A percentile compares a stretch with the other conserved stretches of the same genome.
Conservation (phyloP, 2,329 filamentous ascomycete species). For the Diaporthe vaccinii region DNA sequence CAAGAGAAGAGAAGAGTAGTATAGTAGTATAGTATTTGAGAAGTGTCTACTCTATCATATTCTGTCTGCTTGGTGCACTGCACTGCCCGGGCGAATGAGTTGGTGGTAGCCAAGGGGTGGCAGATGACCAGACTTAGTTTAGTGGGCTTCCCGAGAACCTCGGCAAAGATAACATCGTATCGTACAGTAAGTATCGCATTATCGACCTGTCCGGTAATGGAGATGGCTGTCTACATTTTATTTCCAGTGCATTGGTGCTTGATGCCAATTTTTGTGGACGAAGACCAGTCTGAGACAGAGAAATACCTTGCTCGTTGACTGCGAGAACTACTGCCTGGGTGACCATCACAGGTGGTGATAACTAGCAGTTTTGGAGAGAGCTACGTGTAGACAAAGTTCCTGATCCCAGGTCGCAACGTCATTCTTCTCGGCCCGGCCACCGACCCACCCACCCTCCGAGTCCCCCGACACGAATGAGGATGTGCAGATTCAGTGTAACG, state of each 20-base stretch:
- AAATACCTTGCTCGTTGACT: not conserved
- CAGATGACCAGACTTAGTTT: constrained; percentile 22
- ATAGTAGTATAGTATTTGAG: not conserved
- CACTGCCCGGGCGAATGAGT: not conserved
- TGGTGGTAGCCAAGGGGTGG: constrained; percentile 8
- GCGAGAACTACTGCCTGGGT: not conserved
- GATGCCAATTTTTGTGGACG: not conserved
- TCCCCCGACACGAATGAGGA: not conserved
- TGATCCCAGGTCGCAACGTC: constrained; percentile 7
- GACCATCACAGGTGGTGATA: not conserved
- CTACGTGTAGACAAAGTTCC: not conserved
- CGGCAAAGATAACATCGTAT: constrained; percentile 30
- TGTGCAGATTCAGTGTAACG: not conserved
- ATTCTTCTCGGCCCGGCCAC: constrained; percentile 16
- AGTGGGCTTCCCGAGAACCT: constrained; percentile 36
- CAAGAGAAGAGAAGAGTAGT: not conserved
- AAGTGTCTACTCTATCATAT: not conserved
- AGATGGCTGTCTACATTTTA: not conserved
- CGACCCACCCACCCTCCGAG: constrained; percentile 1
- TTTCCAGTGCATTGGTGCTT: not conserved
- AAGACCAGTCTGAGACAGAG: not conserved
- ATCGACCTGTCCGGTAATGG: not conserved
- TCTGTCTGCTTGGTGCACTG: not conserved
- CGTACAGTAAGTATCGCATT: not conserved
- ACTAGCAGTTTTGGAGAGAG: constrained; percentile 5